Percentiles rank a stretch among this genome's conserved stretches.
These are phyloP conservation scores for Fraxinus pennsylvanica DNA, from an alignment of 257 asterid genomes.

Conservation along the genomic window DNA sequence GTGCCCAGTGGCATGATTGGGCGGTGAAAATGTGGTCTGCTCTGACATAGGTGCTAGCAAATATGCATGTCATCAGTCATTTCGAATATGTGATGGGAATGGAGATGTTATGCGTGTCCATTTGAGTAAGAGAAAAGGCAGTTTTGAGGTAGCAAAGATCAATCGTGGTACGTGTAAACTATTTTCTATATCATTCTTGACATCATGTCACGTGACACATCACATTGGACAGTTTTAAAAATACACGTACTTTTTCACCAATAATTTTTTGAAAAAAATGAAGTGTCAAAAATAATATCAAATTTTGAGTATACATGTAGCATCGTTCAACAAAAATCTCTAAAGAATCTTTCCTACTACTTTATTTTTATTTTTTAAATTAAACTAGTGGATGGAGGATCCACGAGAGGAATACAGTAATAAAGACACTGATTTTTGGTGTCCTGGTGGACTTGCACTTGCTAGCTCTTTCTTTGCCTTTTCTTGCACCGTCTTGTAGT, in stretches of 20 bases:
- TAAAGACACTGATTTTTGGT: not conserved
- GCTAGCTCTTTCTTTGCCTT: conserved; percentile 8
- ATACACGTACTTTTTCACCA: no score
- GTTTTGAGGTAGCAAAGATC: not conserved
- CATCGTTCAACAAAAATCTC: not conserved
- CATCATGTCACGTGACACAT: no score
- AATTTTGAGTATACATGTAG: no score
- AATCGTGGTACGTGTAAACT: no score
- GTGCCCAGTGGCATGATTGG: conserved; percentile 28
- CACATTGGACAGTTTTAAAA: no score
- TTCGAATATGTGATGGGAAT: conserved; percentile 31
- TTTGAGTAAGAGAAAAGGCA: conserved; percentile 13
- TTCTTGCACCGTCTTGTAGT: conserved; percentile 25
- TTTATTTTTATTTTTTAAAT: not conserved
- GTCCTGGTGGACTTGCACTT: conserved; percentile 28
- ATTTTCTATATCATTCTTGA: no score
- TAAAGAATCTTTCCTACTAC: conserved; percentile 18
- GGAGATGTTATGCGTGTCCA: conserved; percentile 59
- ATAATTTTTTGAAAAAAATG: no score
- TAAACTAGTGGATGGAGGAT: conserved; percentile 21
- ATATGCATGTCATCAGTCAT: conserved; percentile 29
- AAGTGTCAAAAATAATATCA: no score
- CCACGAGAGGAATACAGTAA: conserved; percentile 19
- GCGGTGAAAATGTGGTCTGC: conserved; percentile 42
- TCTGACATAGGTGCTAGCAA: conserved; percentile 20